A percentile compares a stretch with the other conserved stretches of the same genome.
phyloP scores from a whole-genome alignment of 345 rosid species.

The Populus ilicifolia region DNA sequence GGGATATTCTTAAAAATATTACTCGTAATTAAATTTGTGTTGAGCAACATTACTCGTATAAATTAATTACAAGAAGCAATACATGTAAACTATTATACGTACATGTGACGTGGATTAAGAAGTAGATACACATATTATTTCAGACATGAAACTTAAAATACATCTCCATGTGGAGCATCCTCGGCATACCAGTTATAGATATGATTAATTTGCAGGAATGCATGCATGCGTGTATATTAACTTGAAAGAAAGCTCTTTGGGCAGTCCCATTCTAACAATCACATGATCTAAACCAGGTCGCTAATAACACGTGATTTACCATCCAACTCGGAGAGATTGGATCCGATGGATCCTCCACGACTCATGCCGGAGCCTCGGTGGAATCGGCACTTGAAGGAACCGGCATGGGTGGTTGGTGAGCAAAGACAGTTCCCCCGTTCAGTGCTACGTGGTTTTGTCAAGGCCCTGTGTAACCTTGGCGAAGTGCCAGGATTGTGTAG shows the following conservation, averaged over 20 bases:
- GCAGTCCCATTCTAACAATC: too few species aligned
- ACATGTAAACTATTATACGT: too few species aligned
- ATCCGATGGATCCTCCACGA: constrained; percentile 54
- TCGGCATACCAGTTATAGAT: too few species aligned
- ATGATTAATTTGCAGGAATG: too few species aligned
- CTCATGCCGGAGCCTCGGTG: constrained; percentile 45
- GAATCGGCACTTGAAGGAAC: constrained; percentile 72
- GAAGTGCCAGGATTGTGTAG: neutral
- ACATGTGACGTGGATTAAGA: too few species aligned
- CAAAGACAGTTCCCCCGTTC: constrained; percentile 52
- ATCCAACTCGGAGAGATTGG: constrained; percentile 53
- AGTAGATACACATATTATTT: too few species aligned
- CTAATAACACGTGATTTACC: constrained; percentile 19
- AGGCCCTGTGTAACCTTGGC: neutral
- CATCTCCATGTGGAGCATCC: too few species aligned
- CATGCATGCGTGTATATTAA: neutral
- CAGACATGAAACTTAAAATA: too few species aligned
- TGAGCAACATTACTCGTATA: too few species aligned
- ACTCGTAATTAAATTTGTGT: too few species aligned
- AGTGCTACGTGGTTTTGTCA: neutral
- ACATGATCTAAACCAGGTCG: constrained; percentile 4
- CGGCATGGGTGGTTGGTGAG: constrained; percentile 72
- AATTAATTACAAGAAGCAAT: too few species aligned
- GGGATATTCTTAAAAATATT: too few species aligned
- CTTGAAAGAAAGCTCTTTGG: neutral